phyloP scores from a whole-genome alignment of 257 asterid species.

The Petunia secreta region DNA sequence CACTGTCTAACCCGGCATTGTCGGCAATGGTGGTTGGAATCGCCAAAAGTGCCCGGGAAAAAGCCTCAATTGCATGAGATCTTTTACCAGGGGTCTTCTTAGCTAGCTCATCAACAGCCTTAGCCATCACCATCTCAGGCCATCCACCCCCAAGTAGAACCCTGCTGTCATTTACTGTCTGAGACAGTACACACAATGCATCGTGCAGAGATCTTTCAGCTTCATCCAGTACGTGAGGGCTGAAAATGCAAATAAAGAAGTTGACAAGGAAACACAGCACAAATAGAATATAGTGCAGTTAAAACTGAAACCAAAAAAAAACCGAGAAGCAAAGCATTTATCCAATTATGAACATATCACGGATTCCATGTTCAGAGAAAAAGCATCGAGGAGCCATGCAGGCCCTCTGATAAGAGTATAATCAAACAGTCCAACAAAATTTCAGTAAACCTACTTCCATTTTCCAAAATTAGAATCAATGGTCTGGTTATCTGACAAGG shows the following conservation, averaged over 20 bases:
- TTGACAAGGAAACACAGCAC: neutral
- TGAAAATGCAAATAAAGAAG: slow-evolving; percentile 31
- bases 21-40: slow-evolving; percentile 95
- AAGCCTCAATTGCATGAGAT: slow-evolving; percentile 96
- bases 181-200: slow-evolving; percentile 93
- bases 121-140: slow-evolving; percentile 98
- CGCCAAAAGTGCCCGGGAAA: slow-evolving; percentile 83
- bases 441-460: neutral
- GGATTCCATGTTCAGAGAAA: neutral
- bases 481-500: no score
- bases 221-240: slow-evolving; percentile 95
- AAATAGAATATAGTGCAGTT: neutral
- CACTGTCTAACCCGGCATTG: slow-evolving; percentile 97
- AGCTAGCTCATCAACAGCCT: slow-evolving; percentile 94
- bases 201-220: slow-evolving; percentile 97
- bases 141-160: slow-evolving; percentile 95
- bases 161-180: slow-evolving; percentile 91
- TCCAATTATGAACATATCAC: neutral
- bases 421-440: neutral
- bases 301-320: neutral
- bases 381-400: neutral
- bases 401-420: neutral
- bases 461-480: neutral
- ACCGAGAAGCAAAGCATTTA: neutral
- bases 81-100: slow-evolving; percentile 87